Percentiles rank a stretch among this genome's conserved stretches.
Conservation (phyloP, 805 yeast genomes). For the Saccharomycopsis sp. region DNA sequence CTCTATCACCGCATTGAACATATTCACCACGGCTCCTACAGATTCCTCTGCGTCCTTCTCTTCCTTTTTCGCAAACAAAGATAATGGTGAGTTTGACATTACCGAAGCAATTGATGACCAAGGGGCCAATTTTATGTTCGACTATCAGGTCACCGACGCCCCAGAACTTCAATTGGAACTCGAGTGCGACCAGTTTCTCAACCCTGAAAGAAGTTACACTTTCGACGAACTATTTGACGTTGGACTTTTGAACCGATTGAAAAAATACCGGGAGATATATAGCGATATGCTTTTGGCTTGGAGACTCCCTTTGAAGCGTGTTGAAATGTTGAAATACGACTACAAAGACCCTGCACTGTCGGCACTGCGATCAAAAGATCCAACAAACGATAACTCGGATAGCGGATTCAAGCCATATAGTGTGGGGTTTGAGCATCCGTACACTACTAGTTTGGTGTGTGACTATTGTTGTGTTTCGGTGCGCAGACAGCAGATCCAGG, state of each 20-base stretch:
- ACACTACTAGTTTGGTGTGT: slow-evolving; percentile 35
- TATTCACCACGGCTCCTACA: no score
- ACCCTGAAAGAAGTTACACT: slow-evolving; percentile 3
- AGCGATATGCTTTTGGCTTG: slow-evolving; percentile 70
- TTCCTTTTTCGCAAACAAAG: no score
- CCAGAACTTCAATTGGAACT: slow-evolving; percentile 21
- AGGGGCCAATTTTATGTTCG: slow-evolving; percentile 4
- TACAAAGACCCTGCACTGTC: slow-evolving; percentile 25
- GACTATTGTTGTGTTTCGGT: slow-evolving; percentile 57
- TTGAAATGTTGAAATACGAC: slow-evolving; percentile 69
- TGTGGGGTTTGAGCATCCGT: slow-evolving; percentile 20
- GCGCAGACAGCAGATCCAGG: slow-evolving; percentile 44
- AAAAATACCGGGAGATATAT: slow-evolving; percentile 47
- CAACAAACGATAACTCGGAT: slow-evolving; percentile 2
- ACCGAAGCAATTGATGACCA: neutral
- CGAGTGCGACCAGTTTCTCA: slow-evolving; percentile 24
- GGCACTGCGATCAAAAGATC: slow-evolving; percentile 3
- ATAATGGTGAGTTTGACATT: neutral
- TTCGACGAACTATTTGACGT: slow-evolving; percentile 1
- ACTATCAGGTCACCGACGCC: slow-evolving; percentile 6
- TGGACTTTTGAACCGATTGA: slow-evolving; percentile 8
- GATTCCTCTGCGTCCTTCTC: no score
- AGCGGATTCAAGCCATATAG: slow-evolving; percentile 21
- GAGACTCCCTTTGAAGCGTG: slow-evolving; percentile 76
- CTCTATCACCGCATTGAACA: no score